Evolutionary conservation across 495 filamentous ascomycete species (phyloP).

Genomic region (Sporormia fimetaria): DNA sequence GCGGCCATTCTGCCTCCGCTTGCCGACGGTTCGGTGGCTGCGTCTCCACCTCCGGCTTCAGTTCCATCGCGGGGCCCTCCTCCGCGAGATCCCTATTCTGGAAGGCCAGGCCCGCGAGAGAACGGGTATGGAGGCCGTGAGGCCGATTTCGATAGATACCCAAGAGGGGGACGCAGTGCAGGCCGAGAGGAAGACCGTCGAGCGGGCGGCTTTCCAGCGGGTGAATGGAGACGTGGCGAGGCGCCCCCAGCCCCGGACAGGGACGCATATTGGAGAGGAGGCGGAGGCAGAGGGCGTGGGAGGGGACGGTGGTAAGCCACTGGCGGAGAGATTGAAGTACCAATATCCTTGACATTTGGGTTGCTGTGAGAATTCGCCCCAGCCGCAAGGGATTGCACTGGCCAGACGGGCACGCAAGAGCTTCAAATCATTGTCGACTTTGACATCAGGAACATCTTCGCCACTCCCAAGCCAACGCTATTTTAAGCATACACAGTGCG

Average conservation of each 20-base stretch:
- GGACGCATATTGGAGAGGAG: conserved; percentile 31
- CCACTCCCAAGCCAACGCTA: too few relatives aligned
- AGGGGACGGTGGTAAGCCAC: conserved; percentile 13
- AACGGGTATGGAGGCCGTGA: conserved; percentile 14
- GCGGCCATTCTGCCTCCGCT: conserved; percentile 68
- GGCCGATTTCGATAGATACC: conserved; percentile 25
- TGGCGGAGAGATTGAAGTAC: too few relatives aligned
- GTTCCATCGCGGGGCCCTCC: conserved; percentile 8
- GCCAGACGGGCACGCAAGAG: too few relatives aligned
- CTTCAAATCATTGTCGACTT: too few relatives aligned
- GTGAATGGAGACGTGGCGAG: conserved; percentile 52
- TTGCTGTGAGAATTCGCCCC: too few relatives aligned
- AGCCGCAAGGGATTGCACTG: too few relatives aligned
- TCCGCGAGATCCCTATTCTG: conserved; percentile 24
- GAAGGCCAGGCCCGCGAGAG: conserved; percentile 8
- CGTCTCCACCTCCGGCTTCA: conserved; percentile 37
- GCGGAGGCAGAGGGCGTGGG: conserved; percentile 14
- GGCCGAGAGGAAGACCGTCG: conserved; percentile 2
- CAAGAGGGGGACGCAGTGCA: conserved; percentile 18
- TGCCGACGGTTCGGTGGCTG: conserved; percentile 60
- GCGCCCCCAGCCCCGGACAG: conserved; percentile 40
- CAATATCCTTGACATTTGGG: too few relatives aligned
- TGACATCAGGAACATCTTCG: too few relatives aligned
- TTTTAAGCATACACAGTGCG: too few relatives aligned
- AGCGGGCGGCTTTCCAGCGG: conserved; percentile 33